Base-by-base conservation (phyloP, 2,329 filamentous ascomycete species). In the Ophiobolus disseminans region DNA sequence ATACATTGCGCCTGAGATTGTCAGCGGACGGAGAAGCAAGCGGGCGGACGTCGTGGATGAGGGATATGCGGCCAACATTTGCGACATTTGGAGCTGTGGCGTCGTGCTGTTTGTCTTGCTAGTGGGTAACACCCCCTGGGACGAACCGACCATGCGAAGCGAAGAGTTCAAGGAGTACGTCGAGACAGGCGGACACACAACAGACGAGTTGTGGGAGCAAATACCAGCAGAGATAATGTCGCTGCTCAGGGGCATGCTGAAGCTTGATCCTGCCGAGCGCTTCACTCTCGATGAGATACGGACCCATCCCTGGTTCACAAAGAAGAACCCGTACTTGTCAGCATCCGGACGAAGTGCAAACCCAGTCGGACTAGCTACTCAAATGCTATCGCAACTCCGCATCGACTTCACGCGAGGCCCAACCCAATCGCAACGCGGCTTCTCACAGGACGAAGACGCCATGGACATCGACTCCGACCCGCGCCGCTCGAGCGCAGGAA, bases 81-180 rank as follows among this genome's bases (percentile, higher is more conserved):
- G 90, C 28, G 94, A 99, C 68, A 87, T 99, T 47, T 99, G 95
- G 95, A 97, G 92, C 13, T 97, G 92, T 63, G 94, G 94, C 25
- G 91, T 99, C 43, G 95, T 99, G n/a, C 80, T 99, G 3, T 99
- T 99, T 67, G 94, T 97, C 26, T 79, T 99, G 3, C 79, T 99
- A 3, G 91, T 96, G 1, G 94, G 94, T 8, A 99, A 99, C 69
- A 99, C 94, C 2, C 94, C 94, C 0, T 99, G 94, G 94, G 94
- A 97, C 66, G 90, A 94, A 68, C 94, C 94, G 0, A 93, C 91
- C 2, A 77, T 83, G 26, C 82, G 85, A 48, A 97, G 91, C 70
- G 96, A 90, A 79, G 94, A 99, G 74, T 99, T 89, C 62, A 84
- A 89, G 62, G 91, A 97, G 73, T 99, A 96, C 69, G 79, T 89